Base-by-base conservation (phyloP, 2,329 filamentous ascomycete species). In the Nannizzia gypsea region DNA sequence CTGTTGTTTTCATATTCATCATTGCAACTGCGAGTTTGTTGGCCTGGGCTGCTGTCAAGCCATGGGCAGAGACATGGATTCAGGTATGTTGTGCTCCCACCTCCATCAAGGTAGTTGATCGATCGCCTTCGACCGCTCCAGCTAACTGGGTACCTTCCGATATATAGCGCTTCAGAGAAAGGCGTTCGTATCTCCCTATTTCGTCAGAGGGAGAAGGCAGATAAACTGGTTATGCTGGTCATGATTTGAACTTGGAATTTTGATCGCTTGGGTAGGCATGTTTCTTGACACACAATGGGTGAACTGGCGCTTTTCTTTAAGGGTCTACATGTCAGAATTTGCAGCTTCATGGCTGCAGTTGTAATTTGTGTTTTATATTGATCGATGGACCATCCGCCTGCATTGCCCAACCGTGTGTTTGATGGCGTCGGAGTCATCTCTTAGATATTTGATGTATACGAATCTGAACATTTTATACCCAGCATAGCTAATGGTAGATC, bases 1-100 rank as follows among this genome's bases (percentile, higher is more conserved):
- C 81, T 1, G 81, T 87, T 2, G 84, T 87, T 1, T 81, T 83
- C 61, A 79, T 85, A 26, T 87, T 87, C 67, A 84, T 87, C 46
- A 74, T 83, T 61, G 81, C 82, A 31, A 87, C 84, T 1, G 77
- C 80, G 6, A 80, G 81, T 3, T 68, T 87, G 63, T 71, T 87
- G 63, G 74, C 75, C 1, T 87, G 83, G 78, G 84, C 84, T 1
- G 76, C 77, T 4, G 68, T 83, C 15, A 79, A 81, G 68, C 83
- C 83, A 1, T 85, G 79, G 77, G 75, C 83, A 28, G 76, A 80
- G 65, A 77, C 76, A 64, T 83, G 80, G 76, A 69, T 78, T 63
- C 77, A 81, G 71, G 79, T 80, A 73, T 64, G 75, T 15, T 46
- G 9, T 24, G 20, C 4, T 13, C 13, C 9, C 31, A 3, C 42